Conservation (phyloP, 1,139 yeast species). For the Debaryomyces udenii region DNA sequence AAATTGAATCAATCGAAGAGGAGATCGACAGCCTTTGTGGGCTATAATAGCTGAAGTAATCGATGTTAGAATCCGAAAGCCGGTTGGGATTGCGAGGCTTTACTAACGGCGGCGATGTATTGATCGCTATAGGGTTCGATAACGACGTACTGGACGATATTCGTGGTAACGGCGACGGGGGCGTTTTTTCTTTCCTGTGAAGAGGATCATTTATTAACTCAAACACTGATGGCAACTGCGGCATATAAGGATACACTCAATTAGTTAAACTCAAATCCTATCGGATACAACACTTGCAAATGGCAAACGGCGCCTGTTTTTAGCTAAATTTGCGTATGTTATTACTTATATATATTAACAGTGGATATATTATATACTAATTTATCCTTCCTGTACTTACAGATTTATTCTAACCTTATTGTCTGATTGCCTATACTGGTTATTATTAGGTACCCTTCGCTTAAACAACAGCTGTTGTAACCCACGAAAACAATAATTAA, state of each 20-base stretch:
- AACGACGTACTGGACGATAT: slow-evolving; percentile 6
- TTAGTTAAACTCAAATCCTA: no score
- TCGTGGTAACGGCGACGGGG: slow-evolving; percentile 10
- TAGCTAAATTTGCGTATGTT: not conserved
- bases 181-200: slow-evolving; percentile 11
- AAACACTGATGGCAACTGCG: slow-evolving; percentile 25
- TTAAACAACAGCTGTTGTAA: slow-evolving; percentile 1
- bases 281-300: not conserved
- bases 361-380: not conserved
- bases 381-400: slow-evolving; percentile 2
- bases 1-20: slow-evolving; percentile 7
- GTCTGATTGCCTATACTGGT: not conserved
- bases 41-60: slow-evolving; percentile 9
- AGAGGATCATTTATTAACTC: slow-evolving; percentile 18
- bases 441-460: slow-evolving; percentile 9
- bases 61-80: slow-evolving; percentile 7
- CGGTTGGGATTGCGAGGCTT: slow-evolving; percentile 7
- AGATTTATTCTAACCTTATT: slow-evolving; percentile 8
- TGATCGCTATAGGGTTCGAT: slow-evolving; percentile 4
- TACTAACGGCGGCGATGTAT: slow-evolving; percentile 5
- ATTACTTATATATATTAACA: slow-evolving; percentile 2
- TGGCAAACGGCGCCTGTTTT: not conserved
- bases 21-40: slow-evolving; percentile 8
- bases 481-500: slow-evolving; percentile 4
- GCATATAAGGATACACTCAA: slow-evolving; percentile 15